phyloP scores from a whole-genome alignment of 495 filamentous ascomycete species.

The Polyplosphaeria fusca region DNA sequence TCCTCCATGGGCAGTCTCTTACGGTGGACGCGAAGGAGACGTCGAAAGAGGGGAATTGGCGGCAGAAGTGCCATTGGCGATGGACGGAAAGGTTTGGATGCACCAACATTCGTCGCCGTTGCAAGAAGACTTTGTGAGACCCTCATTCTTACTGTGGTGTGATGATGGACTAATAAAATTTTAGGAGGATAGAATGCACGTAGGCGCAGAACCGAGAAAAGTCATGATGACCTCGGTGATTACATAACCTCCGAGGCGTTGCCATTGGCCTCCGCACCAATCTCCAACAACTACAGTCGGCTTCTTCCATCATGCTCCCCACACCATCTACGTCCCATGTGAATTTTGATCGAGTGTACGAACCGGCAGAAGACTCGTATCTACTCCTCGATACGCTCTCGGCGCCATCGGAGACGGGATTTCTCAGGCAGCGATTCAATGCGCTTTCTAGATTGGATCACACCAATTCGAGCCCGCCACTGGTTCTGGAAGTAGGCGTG shows the following conservation, averaged over 20 bases:
- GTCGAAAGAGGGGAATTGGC: slow-evolving; percentile 84
- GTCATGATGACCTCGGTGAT: slow-evolving; percentile 1
- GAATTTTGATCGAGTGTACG: slow-evolving; percentile 79
- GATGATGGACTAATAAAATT: background rate
- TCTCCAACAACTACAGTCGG: no score
- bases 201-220: no score
- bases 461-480: slow-evolving; percentile 43
- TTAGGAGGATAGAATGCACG: no score
- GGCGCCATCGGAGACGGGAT: slow-evolving; percentile 64
- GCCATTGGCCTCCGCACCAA: background rate
- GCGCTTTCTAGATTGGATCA: background rate
- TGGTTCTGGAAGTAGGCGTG: slow-evolving; percentile 82
- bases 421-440: slow-evolving; percentile 63
- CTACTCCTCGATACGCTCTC: slow-evolving; percentile 91
- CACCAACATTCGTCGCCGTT: slow-evolving; percentile 20
- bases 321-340: slow-evolving; percentile 92
- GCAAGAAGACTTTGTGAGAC: slow-evolving; percentile 13
- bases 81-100: slow-evolving; percentile 53
- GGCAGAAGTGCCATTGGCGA: slow-evolving; percentile 76
- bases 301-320: slow-evolving; percentile 66
- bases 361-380: slow-evolving; percentile 92
- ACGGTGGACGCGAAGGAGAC: slow-evolving; percentile 81
- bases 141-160: slow-evolving; percentile 18
- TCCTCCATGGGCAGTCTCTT: slow-evolving; percentile 68
- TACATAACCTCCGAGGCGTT: background rate